Evolutionary conservation across 352 stramenopile genomes (phyloP).

Genomic region (Phytopythium cucurbitacearum): DNA sequence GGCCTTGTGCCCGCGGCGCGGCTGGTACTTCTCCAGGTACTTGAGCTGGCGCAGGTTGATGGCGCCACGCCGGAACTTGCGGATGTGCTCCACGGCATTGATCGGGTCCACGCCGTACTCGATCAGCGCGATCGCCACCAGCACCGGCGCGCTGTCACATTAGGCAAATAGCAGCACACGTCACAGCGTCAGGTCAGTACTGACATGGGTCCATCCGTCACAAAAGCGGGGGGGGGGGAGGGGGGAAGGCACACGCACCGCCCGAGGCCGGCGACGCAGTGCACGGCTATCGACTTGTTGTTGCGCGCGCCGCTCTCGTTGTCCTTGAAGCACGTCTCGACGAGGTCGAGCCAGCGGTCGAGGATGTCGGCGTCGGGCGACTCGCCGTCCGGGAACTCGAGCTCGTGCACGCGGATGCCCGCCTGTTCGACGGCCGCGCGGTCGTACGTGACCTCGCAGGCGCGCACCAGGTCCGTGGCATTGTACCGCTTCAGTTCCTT

Average conservation of each 20-base stretch:
- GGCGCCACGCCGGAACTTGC: constrained; percentile 90
- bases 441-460: constrained; percentile 95
- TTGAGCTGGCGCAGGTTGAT: constrained; percentile 98
- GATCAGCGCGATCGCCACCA: constrained; percentile 98
- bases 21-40: constrained; percentile 96
- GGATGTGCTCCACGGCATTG: constrained; percentile 97
- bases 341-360: constrained; percentile 92
- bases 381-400: constrained; percentile 96
- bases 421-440: constrained; percentile 88
- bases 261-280: constrained; percentile 97
- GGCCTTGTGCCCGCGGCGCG: constrained; percentile 60
- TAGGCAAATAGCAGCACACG: constrained; percentile 1
- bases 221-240: background rate
- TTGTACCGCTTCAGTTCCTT: constrained; percentile 96
- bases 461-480: constrained; percentile 94
- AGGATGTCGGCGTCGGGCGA: constrained; percentile 91
- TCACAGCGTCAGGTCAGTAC: constrained; percentile 2
- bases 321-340: constrained; percentile 94
- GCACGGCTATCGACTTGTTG: constrained; percentile 93
- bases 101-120: constrained; percentile 95
- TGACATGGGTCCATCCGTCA: too few species aligned
- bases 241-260: constrained; percentile 38
- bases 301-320: constrained; percentile 53
- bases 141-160: constrained; percentile 85
- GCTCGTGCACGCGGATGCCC: constrained; percentile 92